Evolutionary conservation across 257 asterid genomes (phyloP), one percentile per base, ranked within the genome.

Genomic region (Apocynum venetum): DNA sequence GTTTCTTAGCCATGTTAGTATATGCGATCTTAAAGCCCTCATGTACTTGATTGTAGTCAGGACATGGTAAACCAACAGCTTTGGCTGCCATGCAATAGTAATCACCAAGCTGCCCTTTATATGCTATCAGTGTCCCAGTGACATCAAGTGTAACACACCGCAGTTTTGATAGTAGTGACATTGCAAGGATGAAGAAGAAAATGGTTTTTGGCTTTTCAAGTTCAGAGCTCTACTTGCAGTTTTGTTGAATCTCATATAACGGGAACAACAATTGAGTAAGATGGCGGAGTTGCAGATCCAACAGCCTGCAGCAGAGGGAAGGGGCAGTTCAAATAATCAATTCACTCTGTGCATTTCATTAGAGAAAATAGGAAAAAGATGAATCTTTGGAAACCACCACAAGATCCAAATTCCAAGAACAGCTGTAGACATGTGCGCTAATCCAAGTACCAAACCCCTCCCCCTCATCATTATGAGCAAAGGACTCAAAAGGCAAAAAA

Each of bases 11-110:
- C 99, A 95, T 87, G 53, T 93, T 97, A 13, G 96, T 90, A 78
- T 95, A 95, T 52, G 97, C 97, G 2, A 87, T 78, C 82, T 95
- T 95, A 82, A 95, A 95, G 79, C 99, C 99, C 79, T 95, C 97
- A 9, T 95, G 99, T 36, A 93, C 86, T 59, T 97, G 87, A 78
- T 88, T 87, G 72, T 95, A 95, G 90, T 95, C 98, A 11, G 99
- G 99, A 71, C 99, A 95, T 49, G 92, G 97, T 81, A 89, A 92
- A 70, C 99, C 99, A 70, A 83, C 84, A 20, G 99, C 85, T 82
- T 95, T 95, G 79, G 99, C 99, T 75, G 99, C 98, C 97, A 95
- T 91, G 88, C 99, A 95, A 80, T 95, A 95, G 86, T 95, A 95
- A 87, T 95, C 99, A 20, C 99, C 99, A 55, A 95, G 97, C 84